Percentiles rank a stretch among this genome's conserved stretches.
phyloP scores from a whole-genome alignment of 495 filamentous ascomycete species.

The Monascus purpureus region DNA sequence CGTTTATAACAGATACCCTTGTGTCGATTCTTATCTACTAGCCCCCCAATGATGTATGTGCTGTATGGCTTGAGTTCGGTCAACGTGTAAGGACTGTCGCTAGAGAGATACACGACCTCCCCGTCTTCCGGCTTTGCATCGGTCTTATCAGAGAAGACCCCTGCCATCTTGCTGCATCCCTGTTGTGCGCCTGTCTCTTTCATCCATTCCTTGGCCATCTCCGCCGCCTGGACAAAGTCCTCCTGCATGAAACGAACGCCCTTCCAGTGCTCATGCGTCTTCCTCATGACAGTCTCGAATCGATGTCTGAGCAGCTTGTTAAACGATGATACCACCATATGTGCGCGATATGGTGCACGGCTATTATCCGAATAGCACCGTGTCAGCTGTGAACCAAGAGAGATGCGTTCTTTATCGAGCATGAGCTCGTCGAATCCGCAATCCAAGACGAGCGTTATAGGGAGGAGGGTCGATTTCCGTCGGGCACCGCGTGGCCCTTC shows the following conservation, averaged over 20 bases:
- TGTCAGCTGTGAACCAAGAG: constrained; percentile 68
- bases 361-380: constrained; percentile 80
- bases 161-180: constrained; percentile 31
- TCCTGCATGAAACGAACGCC: constrained; percentile 52
- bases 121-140: constrained; percentile 31
- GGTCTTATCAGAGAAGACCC: constrained; percentile 32
- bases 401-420: constrained; percentile 67
- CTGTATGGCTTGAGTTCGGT: constrained; percentile 67
- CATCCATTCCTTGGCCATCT: constrained; percentile 48
- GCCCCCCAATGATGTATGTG: constrained; percentile 83
- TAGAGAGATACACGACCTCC: constrained; percentile 72
- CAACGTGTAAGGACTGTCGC: constrained; percentile 72
- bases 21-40: constrained; percentile 91
- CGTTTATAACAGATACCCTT: constrained; percentile 86
- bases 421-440: constrained; percentile 88
- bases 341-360: constrained; percentile 44
- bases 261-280: constrained; percentile 65
- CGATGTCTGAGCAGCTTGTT: constrained; percentile 59
- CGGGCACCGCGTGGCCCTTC: constrained; percentile 3
- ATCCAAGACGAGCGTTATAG: constrained; percentile 72
- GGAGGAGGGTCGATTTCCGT: constrained; percentile 36
- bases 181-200: constrained; percentile 19
- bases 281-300: constrained; percentile 58
- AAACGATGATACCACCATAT: constrained; percentile 65
- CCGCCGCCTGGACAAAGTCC: constrained; percentile 53